These are phyloP conservation scores for Suhomyces sp. DNA, from an alignment of 805 yeast genomes.

Conservation along the genomic window DNA sequence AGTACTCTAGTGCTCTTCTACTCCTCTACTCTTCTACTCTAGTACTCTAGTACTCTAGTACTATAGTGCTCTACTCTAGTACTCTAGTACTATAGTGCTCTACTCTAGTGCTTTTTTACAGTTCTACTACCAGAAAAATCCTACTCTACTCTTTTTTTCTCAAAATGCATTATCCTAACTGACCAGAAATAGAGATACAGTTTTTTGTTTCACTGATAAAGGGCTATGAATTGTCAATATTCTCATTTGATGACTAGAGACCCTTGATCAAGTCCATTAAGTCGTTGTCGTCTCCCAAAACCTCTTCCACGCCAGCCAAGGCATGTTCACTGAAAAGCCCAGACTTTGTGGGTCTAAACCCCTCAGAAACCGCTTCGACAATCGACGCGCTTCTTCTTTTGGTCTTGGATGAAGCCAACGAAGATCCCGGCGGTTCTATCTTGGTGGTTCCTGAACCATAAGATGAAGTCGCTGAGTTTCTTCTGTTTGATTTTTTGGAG, in stretches of 20 bases:
- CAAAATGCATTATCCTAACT: not conserved
- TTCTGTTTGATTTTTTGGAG: slow-evolving; percentile 1
- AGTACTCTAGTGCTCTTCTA: no score
- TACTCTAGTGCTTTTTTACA: not conserved
- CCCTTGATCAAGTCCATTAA: slow-evolving; percentile 42
- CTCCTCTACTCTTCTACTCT: no score
- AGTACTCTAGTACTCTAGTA: no score
- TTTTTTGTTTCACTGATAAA: no score
- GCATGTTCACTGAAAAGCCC: slow-evolving; percentile 77
- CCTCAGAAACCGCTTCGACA: slow-evolving; percentile 74
- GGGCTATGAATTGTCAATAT: no score
- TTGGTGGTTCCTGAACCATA: slow-evolving; percentile 3
- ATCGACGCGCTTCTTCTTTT: slow-evolving; percentile 61
- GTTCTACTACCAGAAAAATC: not conserved
- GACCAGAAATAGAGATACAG: not conserved
- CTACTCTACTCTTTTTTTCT: not conserved
- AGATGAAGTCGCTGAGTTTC: slow-evolving; percentile 4
- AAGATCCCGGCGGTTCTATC: not conserved
- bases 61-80: no score
- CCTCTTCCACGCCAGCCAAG: slow-evolving; percentile 70
- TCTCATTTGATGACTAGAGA: slow-evolving; percentile 7
- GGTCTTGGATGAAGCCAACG: slow-evolving; percentile 22
- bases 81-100: no score
- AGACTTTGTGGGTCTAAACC: slow-evolving; percentile 67
- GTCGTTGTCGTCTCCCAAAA: slow-evolving; percentile 51